Conservation (phyloP, 2,329 filamentous ascomycete genomes). For the Exophiala calicioides region DNA sequence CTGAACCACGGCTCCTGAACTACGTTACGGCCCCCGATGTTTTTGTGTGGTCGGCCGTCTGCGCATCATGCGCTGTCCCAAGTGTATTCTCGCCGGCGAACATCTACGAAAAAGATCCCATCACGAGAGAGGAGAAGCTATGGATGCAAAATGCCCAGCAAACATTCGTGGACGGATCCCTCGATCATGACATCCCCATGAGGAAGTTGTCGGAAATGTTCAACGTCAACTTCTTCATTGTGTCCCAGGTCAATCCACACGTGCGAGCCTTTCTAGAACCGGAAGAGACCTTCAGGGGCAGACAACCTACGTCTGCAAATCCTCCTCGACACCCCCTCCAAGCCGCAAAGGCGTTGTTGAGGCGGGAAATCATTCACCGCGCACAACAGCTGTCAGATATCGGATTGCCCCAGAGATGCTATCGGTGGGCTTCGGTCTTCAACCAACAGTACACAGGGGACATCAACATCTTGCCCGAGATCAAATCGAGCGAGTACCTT, state of each 20-base stretch:
- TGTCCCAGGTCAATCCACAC: conserved; percentile 94
- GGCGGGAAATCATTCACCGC: conserved; percentile 76
- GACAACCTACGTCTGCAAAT: conserved; percentile 26
- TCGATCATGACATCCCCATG: conserved; percentile 93
- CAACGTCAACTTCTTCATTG: conserved; percentile 97
- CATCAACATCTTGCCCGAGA: conserved; percentile 87
- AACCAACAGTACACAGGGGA: conserved; percentile 92
- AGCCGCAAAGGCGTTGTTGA: conserved; percentile 70
- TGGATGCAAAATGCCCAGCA: conserved; percentile 76
- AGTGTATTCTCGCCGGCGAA: conserved; percentile 74
- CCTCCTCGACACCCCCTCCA: conserved; percentile 44
- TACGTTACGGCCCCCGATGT: conserved; percentile 93
- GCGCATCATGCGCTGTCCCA: conserved; percentile 89
- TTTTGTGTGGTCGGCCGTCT: conserved; percentile 91
- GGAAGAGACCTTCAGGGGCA: conserved; percentile 60
- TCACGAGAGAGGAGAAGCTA: conserved; percentile 72
- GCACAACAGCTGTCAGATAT: conserved; percentile 79
- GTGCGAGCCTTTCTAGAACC: conserved; percentile 81
- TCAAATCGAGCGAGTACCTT: conserved; percentile 72
- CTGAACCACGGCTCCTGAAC: conserved; percentile 85
- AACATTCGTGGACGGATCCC: conserved; percentile 89
- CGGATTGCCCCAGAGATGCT: conserved; percentile 75
- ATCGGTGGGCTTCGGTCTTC: conserved; percentile 76
- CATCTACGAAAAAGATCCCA: conserved; percentile 79
- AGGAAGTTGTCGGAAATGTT: conserved; percentile 89